Base-by-base conservation (phyloP, 371 early-diverging fungal species). In the Lichtheimia ramosa region DNA sequence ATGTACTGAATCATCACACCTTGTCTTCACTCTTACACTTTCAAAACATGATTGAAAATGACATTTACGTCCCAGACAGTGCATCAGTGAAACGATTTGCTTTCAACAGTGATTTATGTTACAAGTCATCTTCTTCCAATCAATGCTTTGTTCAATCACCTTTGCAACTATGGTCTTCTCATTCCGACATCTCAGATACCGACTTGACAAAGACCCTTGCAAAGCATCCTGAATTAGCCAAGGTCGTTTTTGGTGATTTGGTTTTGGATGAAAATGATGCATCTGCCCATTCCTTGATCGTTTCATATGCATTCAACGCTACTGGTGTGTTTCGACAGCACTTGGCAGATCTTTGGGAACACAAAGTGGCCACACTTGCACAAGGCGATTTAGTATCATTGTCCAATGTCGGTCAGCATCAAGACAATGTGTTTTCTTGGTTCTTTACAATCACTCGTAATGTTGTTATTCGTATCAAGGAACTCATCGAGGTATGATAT, bases 271-370 rank as follows among this genome's bases (percentile, higher is more conserved):
- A 34, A 2, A n/a, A 24, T 43, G 56, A 43, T 2, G 15, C 39
- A 6, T 39, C 59, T 4, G 64, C 65, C 20, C 68, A 79, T 2
- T 76, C 83, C 1, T 27, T 83, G 5, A 64, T 80, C 10, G 66
- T 87, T 0, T 80, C 84, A 0, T 83, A 79, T 56, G 83, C 79
- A 1, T 84, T 87, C 58, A 80, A 85, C 54, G 63, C 85, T 18
- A 66, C 76, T 0, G 60, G 73, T 21, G 58, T 65, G 6, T 65
- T 54, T 43, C 73, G 77, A 18, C 63, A 64, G 62, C 69, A 82
- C 39, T 59, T 82, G 20, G 66, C 80, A 8, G 65, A 75, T n/a
- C 50, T 71, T 10, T 85, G 84, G 82, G 80, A 79, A 52, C 72
- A 81, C 65, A 80, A 79, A 55, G 72, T 83, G 0, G 63, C 86